These are phyloP conservation scores for Aureobasidium lini DNA, from an alignment of 2,329 filamentous ascomycete species.

Conservation along the genomic window DNA sequence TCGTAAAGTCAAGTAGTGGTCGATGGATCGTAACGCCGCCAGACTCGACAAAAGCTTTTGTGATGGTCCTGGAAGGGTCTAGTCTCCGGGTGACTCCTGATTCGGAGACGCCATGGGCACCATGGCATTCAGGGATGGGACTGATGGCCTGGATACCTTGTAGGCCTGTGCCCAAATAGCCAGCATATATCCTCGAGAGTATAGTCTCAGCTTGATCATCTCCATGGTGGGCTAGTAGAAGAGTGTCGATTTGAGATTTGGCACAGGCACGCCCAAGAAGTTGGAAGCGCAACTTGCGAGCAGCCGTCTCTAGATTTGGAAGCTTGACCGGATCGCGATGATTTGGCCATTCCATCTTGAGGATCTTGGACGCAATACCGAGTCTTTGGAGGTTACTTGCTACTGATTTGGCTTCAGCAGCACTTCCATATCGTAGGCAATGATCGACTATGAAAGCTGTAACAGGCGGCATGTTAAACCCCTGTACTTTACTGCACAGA, in stretches of 20 bases:
- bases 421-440: conserved; percentile 47
- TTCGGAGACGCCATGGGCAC: conserved; percentile 59
- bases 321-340: conserved; percentile 35
- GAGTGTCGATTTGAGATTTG: conserved; percentile 42
- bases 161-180: conserved; percentile 63
- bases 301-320: conserved; percentile 67
- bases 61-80: not conserved
- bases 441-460: conserved; percentile 57
- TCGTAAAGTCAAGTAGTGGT: conserved; percentile 63
- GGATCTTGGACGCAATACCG: conserved; percentile 28
- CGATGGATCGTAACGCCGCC: conserved; percentile 62
- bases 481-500: conserved; percentile 49
- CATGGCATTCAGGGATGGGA: conserved; percentile 77
- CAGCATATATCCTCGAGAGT: conserved; percentile 64
- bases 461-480: conserved; percentile 24
- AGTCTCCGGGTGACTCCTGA: conserved; percentile 21
- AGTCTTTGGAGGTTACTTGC: conserved; percentile 36
- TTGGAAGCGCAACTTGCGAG: conserved; percentile 67
- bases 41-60: not conserved
- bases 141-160: conserved; percentile 58
- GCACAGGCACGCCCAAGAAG: conserved; percentile 57
- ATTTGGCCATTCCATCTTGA: conserved; percentile 33
- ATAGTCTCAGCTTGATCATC: conserved; percentile 92
- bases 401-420: conserved; percentile 47
- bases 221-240: conserved; percentile 78